phyloP scores from a whole-genome alignment of 2,329 filamentous ascomycete genomes.

The Ophiostoma ips region DNA sequence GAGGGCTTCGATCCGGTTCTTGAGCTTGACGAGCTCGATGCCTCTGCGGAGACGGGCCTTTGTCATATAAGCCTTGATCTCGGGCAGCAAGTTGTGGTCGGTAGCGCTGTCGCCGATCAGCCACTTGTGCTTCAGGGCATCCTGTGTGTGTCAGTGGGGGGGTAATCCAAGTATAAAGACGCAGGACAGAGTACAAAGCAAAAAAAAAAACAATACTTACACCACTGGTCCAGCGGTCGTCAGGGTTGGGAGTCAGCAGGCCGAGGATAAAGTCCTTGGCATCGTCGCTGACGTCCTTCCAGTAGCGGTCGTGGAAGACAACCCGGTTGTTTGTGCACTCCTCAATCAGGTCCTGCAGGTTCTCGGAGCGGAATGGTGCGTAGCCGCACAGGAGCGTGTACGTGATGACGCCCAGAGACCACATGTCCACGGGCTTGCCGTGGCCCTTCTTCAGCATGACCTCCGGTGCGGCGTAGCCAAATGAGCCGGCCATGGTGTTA shows the following conservation, averaged over 20 bases:
- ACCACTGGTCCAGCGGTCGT: slow-evolving; percentile 63
- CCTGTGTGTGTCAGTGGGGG: slow-evolving; percentile 30
- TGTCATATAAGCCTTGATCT: slow-evolving; percentile 88
- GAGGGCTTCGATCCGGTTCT: slow-evolving; percentile 88
- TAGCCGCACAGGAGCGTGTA: slow-evolving; percentile 97
- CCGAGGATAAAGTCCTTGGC: slow-evolving; percentile 86
- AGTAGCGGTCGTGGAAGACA: slow-evolving; percentile 94
- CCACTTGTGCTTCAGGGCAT: slow-evolving; percentile 74
- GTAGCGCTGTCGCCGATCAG: slow-evolving; percentile 81
- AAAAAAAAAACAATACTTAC: slow-evolving; percentile 25
- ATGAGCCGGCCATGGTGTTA: slow-evolving; percentile 96
- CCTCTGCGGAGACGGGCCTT: slow-evolving; percentile 82
- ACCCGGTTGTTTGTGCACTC: slow-evolving; percentile 77
- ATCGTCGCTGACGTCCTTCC: slow-evolving; percentile 91
- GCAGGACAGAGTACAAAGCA: too few species aligned
- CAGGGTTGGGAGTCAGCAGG: slow-evolving; percentile 66
- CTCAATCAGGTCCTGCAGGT: slow-evolving; percentile 80
- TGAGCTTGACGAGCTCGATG: slow-evolving; percentile 90
- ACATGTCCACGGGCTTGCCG: slow-evolving; percentile 98
- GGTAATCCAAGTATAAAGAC: too few species aligned
- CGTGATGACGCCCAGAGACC: slow-evolving; percentile 96
- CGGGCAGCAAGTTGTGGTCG: slow-evolving; percentile 92
- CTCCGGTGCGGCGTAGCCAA: slow-evolving; percentile 93
- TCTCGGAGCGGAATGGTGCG: slow-evolving; percentile 94
- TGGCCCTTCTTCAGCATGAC: slow-evolving; percentile 97